Evolutionary conservation across 257 asterid genomes (phyloP), one percentile per base, ranked within the genome.

Genomic region (Cynanchum wilfordii): DNA sequence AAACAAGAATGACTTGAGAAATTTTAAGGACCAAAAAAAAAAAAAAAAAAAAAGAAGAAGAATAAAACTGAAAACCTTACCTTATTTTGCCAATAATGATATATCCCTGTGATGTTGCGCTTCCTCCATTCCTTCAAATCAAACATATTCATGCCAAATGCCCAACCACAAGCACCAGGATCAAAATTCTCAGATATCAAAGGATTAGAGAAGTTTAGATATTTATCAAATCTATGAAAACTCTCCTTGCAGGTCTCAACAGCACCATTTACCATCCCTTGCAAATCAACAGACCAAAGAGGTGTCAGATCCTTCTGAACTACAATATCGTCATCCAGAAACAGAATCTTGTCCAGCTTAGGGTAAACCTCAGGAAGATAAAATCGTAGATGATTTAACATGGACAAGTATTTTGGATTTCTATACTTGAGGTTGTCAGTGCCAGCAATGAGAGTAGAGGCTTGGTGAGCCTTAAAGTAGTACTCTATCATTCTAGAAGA

Each of bases 231-330:
- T 86, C 96, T 85, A 75, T 93, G 97, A 79, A 93, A 93, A 89
- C 97, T 93, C 89, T 86, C 97, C 81, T 90, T 93, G 90, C 97
- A 90, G 70, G 98, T 93, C 78, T 89, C 96, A 69, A 93, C 96
- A 15, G 97, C 98, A 76, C 98, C 98, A 83, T 86, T 93, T 64
- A 93, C 98, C 98, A 88, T 86, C 70, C 98, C 98, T 72, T 83
- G 84, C 81, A 93, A 83, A 85, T 90, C 75, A 73, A 90, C 85
- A 30, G 96, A 86, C 97, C 97, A 93, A 64, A 93, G 79, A 72
- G 95, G 95, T 38, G 96, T 90, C 82, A 93, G 79, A 83, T 93
- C 97, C 90, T 90, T 90, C 87, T 93, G 98, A 78, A 90, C 92
- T 60, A 93, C 97, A 77, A 93, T 90, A 81, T 93, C 97, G 76